Base-by-base conservation (phyloP, 805 yeast genomes). In the Torulaspora franciscae region DNA sequence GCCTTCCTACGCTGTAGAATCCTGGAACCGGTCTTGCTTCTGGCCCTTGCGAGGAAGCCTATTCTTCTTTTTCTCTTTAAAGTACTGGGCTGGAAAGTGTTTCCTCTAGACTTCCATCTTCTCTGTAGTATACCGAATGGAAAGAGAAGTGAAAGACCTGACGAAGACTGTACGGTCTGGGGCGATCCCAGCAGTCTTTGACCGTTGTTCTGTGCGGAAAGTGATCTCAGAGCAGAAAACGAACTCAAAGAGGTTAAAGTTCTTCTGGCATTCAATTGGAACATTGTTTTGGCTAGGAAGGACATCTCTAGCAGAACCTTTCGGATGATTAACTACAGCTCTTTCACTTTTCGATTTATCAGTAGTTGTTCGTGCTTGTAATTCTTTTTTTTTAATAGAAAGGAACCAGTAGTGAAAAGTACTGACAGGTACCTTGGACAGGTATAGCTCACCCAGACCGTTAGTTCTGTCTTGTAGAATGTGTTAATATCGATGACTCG, bases 81-180 rank as follows among this genome's bases (percentile, higher is more conserved):
- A 4, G 95, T 88, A 49, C 88, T 83, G 42, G 99, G 99, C 68
- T 91, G 97, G 68, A 84, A 91, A 14, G 96, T 87, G 70, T 87
- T 85, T 67, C 99, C 98, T 69, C 96, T 80, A 30, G 91, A 74
- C 63, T 87, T 82, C 84, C 90, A 83, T 73, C 96, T 72, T 45
- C 58, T 55, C 44, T 61, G 63, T 13, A 44, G 48, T 6, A 56
- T 28, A 8, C 55, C 58, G 11, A 56, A 49, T 6, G 46, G 49
- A 28, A 35, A 34, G 10, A 38, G 28, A 23, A 44, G 33, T 17
- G 38, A 30, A 22, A 38, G 11, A 10, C 22, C 30, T 55, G 37
- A 46, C 24, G 9, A 42, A 22, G 30, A 51, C 30, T 38, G 47
- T 50, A 15, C 56, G 49, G 29, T 11, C 39, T 45, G 38, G 7